A percentile compares a stretch with the other conserved stretches of the same genome.
Evolutionary conservation across 495 filamentous ascomycete species (phyloP).

Genomic region (Podospora sp.): DNA sequence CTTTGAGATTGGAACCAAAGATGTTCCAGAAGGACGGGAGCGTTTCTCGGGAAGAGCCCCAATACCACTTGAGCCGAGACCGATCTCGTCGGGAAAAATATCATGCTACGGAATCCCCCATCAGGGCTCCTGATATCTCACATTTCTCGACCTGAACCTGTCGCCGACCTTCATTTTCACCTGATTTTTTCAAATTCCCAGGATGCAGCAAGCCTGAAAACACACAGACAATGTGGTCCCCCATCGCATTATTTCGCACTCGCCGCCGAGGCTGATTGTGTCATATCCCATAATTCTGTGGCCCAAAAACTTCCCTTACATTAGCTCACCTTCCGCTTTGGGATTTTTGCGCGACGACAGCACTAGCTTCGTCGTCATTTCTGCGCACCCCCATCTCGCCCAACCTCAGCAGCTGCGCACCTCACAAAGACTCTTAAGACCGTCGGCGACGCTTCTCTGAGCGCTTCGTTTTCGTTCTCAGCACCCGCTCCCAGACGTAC

Average conservation of each 20-base stretch:
- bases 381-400: slow-evolving; percentile 4
- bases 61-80: slow-evolving; percentile 11
- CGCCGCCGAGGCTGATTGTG: slow-evolving; percentile 2
- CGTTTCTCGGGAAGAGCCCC: neutral
- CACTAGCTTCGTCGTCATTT: slow-evolving; percentile 8
- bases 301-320: slow-evolving; percentile 11
- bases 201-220: neutral
- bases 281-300: slow-evolving; percentile 2
- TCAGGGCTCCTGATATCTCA: neutral
- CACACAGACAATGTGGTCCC: neutral
- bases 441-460: neutral
- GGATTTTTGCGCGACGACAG: slow-evolving; percentile 7
- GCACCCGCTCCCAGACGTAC: neutral
- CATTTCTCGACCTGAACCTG: neutral
- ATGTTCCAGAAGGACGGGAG: slow-evolving; percentile 16
- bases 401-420: neutral
- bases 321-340: slow-evolving; percentile 11
- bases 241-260: neutral
- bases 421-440: neutral
- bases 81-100: slow-evolving; percentile 4
- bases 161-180: neutral
- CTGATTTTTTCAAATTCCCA: neutral
- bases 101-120: neutral
- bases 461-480: neutral
- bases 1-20: slow-evolving; percentile 11